These are phyloP conservation scores for Lecanosticta acicola DNA, from an alignment of 2,329 filamentous ascomycete genomes.

Conservation along the genomic window DNA sequence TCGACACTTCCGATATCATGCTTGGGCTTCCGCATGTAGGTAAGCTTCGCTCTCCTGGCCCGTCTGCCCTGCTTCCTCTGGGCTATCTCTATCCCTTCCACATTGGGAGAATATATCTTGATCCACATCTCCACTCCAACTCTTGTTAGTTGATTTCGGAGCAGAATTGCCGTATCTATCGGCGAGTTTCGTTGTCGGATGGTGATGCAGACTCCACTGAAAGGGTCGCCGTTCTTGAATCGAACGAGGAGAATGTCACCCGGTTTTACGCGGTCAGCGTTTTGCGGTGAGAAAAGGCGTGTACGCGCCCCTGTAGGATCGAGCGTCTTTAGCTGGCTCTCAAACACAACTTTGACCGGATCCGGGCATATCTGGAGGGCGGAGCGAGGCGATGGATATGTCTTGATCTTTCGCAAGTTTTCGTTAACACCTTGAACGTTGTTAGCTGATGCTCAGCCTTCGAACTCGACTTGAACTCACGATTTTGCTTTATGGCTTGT, in stretches of 20 bases:
- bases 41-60: conserved; percentile 78
- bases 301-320: conserved; percentile 81
- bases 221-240: conserved; percentile 78
- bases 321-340: conserved; percentile 64
- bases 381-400: conserved; percentile 49
- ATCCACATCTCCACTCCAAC: conserved; percentile 95
- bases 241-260: conserved; percentile 91
- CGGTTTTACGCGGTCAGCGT: conserved; percentile 71
- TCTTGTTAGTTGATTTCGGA: conserved; percentile 79
- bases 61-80: conserved; percentile 71
- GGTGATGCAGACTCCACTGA: conserved; percentile 80
- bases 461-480: conserved; percentile 12
- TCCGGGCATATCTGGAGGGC: conserved; percentile 55
- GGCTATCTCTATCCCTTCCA: conserved; percentile 88
- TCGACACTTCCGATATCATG: conserved; percentile 86
- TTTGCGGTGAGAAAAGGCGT: conserved; percentile 70
- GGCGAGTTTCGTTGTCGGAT: conserved; percentile 69
- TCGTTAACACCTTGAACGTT: conserved; percentile 25
- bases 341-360: conserved; percentile 62
- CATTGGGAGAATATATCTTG: conserved; percentile 87
- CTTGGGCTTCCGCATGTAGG: conserved; percentile 82
- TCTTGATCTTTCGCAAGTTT: conserved; percentile 30
- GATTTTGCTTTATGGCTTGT: conserved; percentile 32
- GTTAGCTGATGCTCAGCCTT: background rate
- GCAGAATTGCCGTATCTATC: conserved; percentile 78